Evolutionary conservation across 2,329 filamentous ascomycete species (phyloP), one percentile per base, ranked within the genome.

Genomic region (Aspergillus calidoustus): DNA sequence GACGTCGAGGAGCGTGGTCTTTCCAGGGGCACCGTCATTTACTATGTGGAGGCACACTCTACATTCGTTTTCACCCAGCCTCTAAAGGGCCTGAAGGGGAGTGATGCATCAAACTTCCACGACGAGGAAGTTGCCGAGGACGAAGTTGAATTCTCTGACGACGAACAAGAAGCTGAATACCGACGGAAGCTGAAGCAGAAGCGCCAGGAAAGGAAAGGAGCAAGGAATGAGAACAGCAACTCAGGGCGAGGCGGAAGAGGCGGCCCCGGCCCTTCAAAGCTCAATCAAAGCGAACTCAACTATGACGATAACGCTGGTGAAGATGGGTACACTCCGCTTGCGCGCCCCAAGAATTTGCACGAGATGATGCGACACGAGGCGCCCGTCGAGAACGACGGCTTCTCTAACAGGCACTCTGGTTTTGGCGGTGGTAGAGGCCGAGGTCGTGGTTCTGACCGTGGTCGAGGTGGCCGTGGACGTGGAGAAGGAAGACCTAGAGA

Each of bases 121-220:
- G 95, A 98, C 68, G 95, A 99, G 76, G 94, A 98, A 79, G 85
- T 93, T 7, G 88, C 81, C 17, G 89, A 91, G 34, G 91, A 96
- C 43, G 94, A 98, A 74, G 86, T 92, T 69, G 95, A 98, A 73
- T 98, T 98, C 75, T 97, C 94, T 0, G 95, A 99, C 68, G 95
- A 99, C 71, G 95, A 99, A 78, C 91, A 91, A 68, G 95, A 99
- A 77, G 90, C 90, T 7, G 91, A 93, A 69, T 87, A 92, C 74
- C 96, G 90, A 79, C 81, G 86, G 60, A 84, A 84, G 62, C 70
- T 87, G 56, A 93, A 93, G 77, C 84, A 88, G 65, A 89, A 89
- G 77, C 87, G 85, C 69, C 80, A 82, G 62, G 81, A 81, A 57
- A 86, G 82, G 71, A 81, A 81, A 71, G 81, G 80, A 63, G 80